These are phyloP conservation scores for Lactarius tabidus DNA, from an alignment of 768 basidiomycete species.

Conservation along the genomic window DNA sequence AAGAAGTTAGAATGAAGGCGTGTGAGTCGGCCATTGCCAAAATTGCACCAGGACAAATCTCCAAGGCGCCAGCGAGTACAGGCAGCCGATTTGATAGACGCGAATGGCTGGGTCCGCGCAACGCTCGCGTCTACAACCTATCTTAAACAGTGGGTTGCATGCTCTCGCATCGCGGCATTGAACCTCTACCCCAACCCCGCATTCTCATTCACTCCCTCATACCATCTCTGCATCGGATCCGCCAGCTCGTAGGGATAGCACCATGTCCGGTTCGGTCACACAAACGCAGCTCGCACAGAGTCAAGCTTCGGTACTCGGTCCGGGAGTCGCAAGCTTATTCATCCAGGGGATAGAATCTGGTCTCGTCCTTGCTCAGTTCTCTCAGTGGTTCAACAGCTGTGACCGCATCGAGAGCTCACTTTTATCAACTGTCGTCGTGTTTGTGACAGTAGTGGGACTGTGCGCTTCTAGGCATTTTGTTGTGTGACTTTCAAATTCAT, in stretches of 20 bases:
- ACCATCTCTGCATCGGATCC: background rate
- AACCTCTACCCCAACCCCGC: background rate
- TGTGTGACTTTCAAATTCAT: background rate
- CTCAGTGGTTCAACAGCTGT: constrained; percentile 2
- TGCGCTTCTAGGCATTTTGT: background rate
- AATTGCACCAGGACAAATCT: background rate
- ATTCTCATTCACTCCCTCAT: background rate
- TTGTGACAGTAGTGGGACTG: constrained; percentile 8
- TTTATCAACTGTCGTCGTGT: background rate
- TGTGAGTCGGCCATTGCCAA: background rate
- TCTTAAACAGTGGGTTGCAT: background rate
- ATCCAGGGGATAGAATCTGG: constrained; percentile 5
- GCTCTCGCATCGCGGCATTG: background rate
- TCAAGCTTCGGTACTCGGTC: background rate
- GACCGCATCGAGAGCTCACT: background rate
- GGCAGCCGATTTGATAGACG: background rate
- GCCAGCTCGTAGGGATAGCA: background rate
- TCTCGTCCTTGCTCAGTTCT: constrained; percentile 11
- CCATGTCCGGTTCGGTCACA: background rate
- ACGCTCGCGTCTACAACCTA: background rate
- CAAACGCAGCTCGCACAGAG: background rate
- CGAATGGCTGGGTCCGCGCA: background rate
- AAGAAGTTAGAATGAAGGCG: background rate
- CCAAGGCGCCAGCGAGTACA: background rate
- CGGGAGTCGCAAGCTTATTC: constrained; percentile 3